Evolutionary conservation across 2,329 filamentous ascomycete species (phyloP), one percentile per base, ranked within the genome.

Genomic region (Colletotrichum musae): DNA sequence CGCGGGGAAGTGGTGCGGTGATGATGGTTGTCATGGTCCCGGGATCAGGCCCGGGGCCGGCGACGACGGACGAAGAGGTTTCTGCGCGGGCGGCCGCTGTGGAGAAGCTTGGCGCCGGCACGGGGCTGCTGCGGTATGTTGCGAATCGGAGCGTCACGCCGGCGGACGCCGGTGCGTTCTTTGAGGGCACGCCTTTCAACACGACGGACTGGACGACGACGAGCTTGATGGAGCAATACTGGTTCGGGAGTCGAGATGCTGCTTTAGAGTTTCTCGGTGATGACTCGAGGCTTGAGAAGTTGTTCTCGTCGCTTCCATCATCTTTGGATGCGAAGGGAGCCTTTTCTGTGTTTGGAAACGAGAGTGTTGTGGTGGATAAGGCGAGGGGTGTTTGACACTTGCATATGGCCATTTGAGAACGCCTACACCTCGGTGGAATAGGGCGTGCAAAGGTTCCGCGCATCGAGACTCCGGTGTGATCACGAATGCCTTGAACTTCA

Each of bases 201-300:
- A 47, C 54, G 2, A 28, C 43, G 0, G 53, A 64, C 36, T 64
- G 61, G 61, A 15, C 16, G 3, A 58, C 60, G 7, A 64, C 47
- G 13, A n/a, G 9, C 12, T 15, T 47, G 7, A 41, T 64, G 18
- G 61, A 64, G 53, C 61, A 64, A 16, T 64, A 26, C 45, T 64
- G 61, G 61, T 64, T 64, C 3, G 21, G 28, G 2, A 48, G 18
- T 9, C 61, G 61, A 21, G 21, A 32, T 0, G 32, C 61, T 2
- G 61, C 18, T 7, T 18, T 48, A 5, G 16, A n/a, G 1, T 64
- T 64, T 6, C 21, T 64, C 4, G 21, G 6, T 10, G 32, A 28
- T 9, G n/a, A 57, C 18, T 28, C 15, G 18, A 50, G 15, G 2
- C n/a, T 12, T 1, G 4, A 2, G 3, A 16, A 12, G 7, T 13